These are phyloP conservation scores for Oropetium thomaeum DNA, from an alignment of 176 grass and related monocot genomes.

Conservation along the genomic window DNA sequence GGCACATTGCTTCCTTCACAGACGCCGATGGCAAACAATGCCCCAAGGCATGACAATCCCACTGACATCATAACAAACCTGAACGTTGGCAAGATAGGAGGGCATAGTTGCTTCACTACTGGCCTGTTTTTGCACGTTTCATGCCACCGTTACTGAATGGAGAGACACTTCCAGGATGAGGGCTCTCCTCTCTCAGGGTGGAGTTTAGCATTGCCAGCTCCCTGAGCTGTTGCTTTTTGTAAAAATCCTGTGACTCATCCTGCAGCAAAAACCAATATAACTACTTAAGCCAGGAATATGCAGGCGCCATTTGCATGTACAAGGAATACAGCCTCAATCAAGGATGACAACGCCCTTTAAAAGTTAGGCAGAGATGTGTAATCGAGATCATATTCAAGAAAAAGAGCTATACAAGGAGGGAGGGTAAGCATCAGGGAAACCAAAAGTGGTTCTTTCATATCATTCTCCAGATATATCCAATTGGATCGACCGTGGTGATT, in stretches of 20 bases:
- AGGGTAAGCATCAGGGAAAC: background rate
- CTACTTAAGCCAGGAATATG: background rate
- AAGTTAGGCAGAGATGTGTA: background rate
- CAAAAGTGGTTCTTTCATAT: background rate
- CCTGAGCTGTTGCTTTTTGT: conserved; percentile 92
- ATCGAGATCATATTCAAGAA: background rate
- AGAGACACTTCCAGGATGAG: conserved; percentile 67
- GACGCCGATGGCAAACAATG: conserved; percentile 18
- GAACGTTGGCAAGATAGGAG: conserved; percentile 11
- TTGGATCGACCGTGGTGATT: too few species aligned
- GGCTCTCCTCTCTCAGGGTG: conserved; percentile 70
- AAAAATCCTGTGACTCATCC: conserved; percentile 94
- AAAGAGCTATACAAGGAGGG: background rate
- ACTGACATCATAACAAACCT: conserved; percentile 10
- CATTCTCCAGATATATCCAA: background rate
- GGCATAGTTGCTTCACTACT: conserved; percentile 31
- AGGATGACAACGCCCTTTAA: background rate
- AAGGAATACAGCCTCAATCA: background rate
- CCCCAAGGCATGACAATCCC: conserved; percentile 19
- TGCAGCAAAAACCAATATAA: conserved; percentile 26
- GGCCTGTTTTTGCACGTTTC: conserved; percentile 71
- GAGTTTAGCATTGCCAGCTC: conserved; percentile 96
- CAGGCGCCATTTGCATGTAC: background rate
- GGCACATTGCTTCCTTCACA: conserved; percentile 37
- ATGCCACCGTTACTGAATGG: conserved; percentile 67